Evolutionary conservation across 805 yeast species (phyloP), one percentile per base, ranked within the genome.

Genomic region (Teunomyces pallodes): DNA sequence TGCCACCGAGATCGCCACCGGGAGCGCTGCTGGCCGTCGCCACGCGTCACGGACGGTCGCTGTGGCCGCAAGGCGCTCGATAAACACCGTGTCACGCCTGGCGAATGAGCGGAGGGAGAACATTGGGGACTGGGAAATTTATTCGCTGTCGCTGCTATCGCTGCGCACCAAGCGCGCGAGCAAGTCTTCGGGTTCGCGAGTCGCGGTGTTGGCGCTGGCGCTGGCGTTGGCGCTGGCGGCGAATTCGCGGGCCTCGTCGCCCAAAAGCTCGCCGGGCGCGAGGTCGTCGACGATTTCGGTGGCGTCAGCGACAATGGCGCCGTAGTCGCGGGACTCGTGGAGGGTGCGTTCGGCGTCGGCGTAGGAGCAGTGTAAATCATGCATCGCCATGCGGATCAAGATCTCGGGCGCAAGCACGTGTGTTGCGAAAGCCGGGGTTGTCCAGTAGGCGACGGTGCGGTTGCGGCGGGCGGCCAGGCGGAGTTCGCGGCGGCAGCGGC

Each of bases 331-430:
- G 0, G 86, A 82, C 2, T 65, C 60, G 32, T 66, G 68, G 59
- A 84, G 66, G 12, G 79, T 55, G 10, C 67, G 68, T 50, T 77
- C 77, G 0, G 84, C 86, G 17, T 66, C 64, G 2, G 67, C 74
- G 12, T 75, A 53, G n/a, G 62, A 56, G 3, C 61, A 43, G 1
- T 55, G 47, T 62, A 72, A 54, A 51, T 83, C 85, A 3, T 75
- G 73, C 59, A 74, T 70, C 6, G 80, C 75, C 16, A 83, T 55
- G 28, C 81, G 64, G 5, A 80, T 64, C 3, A 83, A 71, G 5
- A 86, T 60, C 54, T 86, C 91, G 26, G 86, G 83, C 6, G 87
- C 82, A 20, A 86, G 61, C 1, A 85, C 83, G 55, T 80, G 82
- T 13, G 78, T 71, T 2, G 77, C 64, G 58, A 84, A 86, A 46